Percentiles rank a stretch among this genome's conserved stretches.
Evolutionary conservation across 805 yeast species (phyloP).

Genomic region (Zygosaccharomyces lentus): DNA sequence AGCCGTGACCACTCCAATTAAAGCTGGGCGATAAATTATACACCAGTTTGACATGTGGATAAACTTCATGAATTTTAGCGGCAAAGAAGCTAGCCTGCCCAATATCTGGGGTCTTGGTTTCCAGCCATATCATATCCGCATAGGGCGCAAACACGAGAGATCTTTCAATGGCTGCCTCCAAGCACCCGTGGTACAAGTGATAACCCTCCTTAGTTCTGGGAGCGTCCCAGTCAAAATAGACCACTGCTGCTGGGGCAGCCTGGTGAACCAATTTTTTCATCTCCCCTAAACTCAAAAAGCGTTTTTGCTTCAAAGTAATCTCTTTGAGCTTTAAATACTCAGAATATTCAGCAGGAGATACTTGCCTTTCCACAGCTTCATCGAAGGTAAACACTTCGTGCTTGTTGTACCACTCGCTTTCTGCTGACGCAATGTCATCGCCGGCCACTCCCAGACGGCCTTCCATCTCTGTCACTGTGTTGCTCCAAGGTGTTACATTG

Average conservation of each 20-base stretch:
- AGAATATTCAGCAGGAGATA: constrained; percentile 20
- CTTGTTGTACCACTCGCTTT: constrained; percentile 44
- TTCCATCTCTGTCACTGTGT: constrained; percentile 43
- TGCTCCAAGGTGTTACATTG: constrained; percentile 41
- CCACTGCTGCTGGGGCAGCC: constrained; percentile 32
- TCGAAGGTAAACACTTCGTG: constrained; percentile 44
- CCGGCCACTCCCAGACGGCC: constrained; percentile 38
- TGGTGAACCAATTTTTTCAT: constrained; percentile 23
- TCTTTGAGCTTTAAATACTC: constrained; percentile 23
- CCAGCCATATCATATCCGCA: constrained; percentile 58
- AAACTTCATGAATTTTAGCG: constrained; percentile 40
- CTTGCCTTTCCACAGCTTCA: constrained; percentile 43
- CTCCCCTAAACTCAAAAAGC: constrained; percentile 24
- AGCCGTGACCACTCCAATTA: constrained; percentile 59
- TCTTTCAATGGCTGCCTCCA: constrained; percentile 52
- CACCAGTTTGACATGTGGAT: constrained; percentile 53
- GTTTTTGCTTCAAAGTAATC: constrained; percentile 22
- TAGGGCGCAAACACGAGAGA: constrained; percentile 53
- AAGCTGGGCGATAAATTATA: constrained; percentile 59
- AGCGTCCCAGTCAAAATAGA: constrained; percentile 55
- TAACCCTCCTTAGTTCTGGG: constrained; percentile 58
- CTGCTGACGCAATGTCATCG: constrained; percentile 38
- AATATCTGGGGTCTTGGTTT: constrained; percentile 56
- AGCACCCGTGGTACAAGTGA: constrained; percentile 46
- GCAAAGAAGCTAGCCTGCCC: constrained; percentile 48